Evolutionary conservation across 176 grass and related monocot species (phyloP).

Genomic region (Neostapfia colusana): DNA sequence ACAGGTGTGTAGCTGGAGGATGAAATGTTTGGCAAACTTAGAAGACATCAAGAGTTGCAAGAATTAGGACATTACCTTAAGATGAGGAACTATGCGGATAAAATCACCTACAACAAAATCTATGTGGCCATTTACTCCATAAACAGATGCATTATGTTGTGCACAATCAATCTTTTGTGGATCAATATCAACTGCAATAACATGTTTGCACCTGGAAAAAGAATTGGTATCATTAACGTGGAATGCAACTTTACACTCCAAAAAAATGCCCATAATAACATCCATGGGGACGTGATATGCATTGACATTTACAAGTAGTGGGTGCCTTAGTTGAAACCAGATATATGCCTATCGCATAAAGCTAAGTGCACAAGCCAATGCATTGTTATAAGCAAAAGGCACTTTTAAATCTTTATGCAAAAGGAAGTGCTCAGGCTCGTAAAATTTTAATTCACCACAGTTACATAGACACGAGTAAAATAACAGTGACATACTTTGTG

Average conservation of each 20-base stretch:
- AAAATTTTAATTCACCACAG: slow-evolving; percentile 24
- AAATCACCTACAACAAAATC: slow-evolving; percentile 86
- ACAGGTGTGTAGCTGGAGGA: not conserved
- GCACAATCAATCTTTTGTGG: slow-evolving; percentile 79
- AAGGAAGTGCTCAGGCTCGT: not conserved
- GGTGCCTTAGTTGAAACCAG: slow-evolving; percentile 3
- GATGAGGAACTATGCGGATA: slow-evolving; percentile 49
- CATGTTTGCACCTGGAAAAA: slow-evolving; percentile 83
- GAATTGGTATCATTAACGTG: slow-evolving; percentile 12
- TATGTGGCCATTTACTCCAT: slow-evolving; percentile 72
- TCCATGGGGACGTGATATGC: not conserved
- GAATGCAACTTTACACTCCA: not conserved
- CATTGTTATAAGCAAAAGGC: slow-evolving; percentile 11
- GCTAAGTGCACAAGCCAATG: not conserved
- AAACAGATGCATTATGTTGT: slow-evolving; percentile 85
- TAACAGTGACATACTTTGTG: slow-evolving; percentile 51
- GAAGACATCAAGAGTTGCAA: slow-evolving; percentile 6
- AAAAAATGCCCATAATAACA: not conserved
- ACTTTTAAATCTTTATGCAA: not conserved
- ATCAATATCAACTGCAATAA: slow-evolving; percentile 95
- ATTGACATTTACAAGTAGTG: slow-evolving; percentile 3
- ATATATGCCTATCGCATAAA: not conserved
- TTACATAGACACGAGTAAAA: slow-evolving; percentile 21
- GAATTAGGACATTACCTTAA: slow-evolving; percentile 65
- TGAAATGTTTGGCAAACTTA: slow-evolving; percentile 12